Conservation (phyloP, 2,329 filamentous ascomycete species). For the Verticillium tricorpus region DNA sequence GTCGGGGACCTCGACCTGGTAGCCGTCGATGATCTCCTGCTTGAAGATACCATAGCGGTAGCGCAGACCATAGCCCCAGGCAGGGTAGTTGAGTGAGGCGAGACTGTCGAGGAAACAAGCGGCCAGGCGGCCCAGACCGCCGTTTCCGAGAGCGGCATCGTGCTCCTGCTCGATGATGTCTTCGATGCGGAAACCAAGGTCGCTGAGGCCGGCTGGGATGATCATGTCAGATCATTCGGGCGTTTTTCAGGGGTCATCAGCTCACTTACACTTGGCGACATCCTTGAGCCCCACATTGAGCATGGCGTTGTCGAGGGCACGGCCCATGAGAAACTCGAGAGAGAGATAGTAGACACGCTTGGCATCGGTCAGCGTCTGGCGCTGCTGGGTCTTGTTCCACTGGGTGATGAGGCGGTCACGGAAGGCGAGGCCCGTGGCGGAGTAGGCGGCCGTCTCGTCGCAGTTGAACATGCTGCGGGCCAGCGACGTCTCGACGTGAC, state of each 20-base stretch:
- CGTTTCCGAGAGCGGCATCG: slow-evolving; percentile 93
- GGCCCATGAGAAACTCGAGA: slow-evolving; percentile 95
- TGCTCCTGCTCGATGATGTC: slow-evolving; percentile 94
- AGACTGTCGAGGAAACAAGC: slow-evolving; percentile 97
- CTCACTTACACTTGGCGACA: slow-evolving; percentile 64
- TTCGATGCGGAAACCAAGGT: slow-evolving; percentile 95
- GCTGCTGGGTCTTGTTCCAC: slow-evolving; percentile 98
- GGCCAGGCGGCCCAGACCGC: slow-evolving; percentile 87
- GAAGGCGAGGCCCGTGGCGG: slow-evolving; percentile 86
- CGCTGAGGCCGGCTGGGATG: slow-evolving; percentile 67
- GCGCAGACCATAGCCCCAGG: slow-evolving; percentile 94
- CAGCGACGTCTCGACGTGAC: slow-evolving; percentile 93
- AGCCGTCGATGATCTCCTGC: slow-evolving; percentile 96
- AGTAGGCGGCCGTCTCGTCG: slow-evolving; percentile 90
- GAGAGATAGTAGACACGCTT: slow-evolving; percentile 98
- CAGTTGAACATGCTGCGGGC: slow-evolving; percentile 98
- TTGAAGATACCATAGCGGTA: slow-evolving; percentile 99
- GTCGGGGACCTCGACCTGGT: slow-evolving; percentile 96
- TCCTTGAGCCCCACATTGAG: slow-evolving; percentile 89
- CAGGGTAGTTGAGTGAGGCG: slow-evolving; percentile 89
- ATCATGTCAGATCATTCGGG: slow-evolving; percentile 12
- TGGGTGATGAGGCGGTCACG: slow-evolving; percentile 88
- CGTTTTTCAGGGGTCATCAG: neutral
- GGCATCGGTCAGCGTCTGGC: slow-evolving; percentile 82
- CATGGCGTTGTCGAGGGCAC: slow-evolving; percentile 97